Conservation (phyloP, 2,329 filamentous ascomycete species). For the Xylariomycetidae sp. region DNA sequence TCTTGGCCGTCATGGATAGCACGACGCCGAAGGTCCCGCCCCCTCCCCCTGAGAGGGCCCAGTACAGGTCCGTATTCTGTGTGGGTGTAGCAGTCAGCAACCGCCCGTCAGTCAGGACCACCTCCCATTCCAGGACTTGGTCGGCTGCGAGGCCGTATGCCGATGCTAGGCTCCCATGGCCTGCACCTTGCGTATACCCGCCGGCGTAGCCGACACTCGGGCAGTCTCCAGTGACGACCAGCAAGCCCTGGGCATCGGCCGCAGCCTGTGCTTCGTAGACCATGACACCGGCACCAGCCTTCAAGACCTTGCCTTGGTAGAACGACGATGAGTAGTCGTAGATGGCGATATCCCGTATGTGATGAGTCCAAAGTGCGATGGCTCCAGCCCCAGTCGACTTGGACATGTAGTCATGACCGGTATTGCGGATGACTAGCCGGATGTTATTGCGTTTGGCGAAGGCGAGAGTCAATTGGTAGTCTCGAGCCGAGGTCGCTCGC, state of each 20-base stretch:
- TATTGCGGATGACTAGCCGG: too few species aligned
- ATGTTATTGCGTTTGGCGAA: too few species aligned
- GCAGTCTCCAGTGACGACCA: slow-evolving; percentile 43
- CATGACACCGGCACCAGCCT: slow-evolving; percentile 43
- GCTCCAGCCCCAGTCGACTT: slow-evolving; percentile 30
- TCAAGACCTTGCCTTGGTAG: slow-evolving; percentile 42
- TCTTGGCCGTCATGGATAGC: slow-evolving; percentile 31
- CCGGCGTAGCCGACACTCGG: slow-evolving; percentile 44
- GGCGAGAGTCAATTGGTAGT: too few species aligned
- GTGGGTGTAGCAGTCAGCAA: slow-evolving; percentile 32
- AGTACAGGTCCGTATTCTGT: slow-evolving; percentile 43
- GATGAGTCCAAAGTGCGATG: slow-evolving; percentile 35
- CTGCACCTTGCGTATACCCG: slow-evolving; percentile 42
- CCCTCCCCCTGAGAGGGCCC: slow-evolving; percentile 44
- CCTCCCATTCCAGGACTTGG: slow-evolving; percentile 43
- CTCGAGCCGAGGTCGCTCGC: too few species aligned
- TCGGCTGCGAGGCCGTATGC: slow-evolving; percentile 45
- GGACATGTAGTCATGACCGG: too few species aligned
- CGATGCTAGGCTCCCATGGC: slow-evolving; percentile 45
- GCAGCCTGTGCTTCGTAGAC: slow-evolving; percentile 34
- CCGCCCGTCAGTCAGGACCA: slow-evolving; percentile 40
- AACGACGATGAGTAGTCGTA: neutral
- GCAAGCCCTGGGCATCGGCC: slow-evolving; percentile 31
- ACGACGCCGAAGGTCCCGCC: slow-evolving; percentile 39
- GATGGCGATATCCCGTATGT: slow-evolving; percentile 28